Percentiles rank a stretch among this genome's conserved stretches.
These are phyloP conservation scores for Hortiboletus flavorubellus DNA, from an alignment of 768 basidiomycete species.

Conservation along the genomic window DNA sequence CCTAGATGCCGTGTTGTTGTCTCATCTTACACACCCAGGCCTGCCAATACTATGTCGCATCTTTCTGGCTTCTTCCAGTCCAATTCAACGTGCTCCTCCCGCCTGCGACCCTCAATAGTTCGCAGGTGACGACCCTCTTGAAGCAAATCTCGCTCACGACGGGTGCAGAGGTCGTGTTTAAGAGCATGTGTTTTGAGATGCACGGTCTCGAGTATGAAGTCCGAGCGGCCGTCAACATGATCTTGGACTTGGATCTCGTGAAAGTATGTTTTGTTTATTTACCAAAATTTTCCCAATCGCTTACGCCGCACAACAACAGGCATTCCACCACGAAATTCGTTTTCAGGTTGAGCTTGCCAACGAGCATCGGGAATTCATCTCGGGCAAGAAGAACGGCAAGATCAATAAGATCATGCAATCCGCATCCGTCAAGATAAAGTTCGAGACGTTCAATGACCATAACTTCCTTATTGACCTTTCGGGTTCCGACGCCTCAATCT, in stretches of 20 bases:
- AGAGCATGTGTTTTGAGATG: conserved; percentile 96
- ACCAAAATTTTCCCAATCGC: not conserved
- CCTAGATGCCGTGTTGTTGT: conserved; percentile 19
- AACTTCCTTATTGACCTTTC: conserved; percentile 93
- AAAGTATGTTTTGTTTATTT: conserved; percentile 51
- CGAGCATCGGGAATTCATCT: conserved; percentile 98
- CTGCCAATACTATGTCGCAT: conserved; percentile 94
- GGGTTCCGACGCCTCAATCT: conserved; percentile 76
- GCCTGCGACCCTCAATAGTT: conserved; percentile 72
- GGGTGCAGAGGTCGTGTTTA: conserved; percentile 94
- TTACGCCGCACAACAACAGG: conserved; percentile 37
- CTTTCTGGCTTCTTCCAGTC: conserved; percentile 92
- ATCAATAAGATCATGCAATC: conserved; percentile 99
- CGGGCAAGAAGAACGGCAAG: conserved; percentile 99
- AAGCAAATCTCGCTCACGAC: conserved; percentile 84
- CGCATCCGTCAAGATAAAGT: conserved; percentile 96
- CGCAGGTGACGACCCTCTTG: conserved; percentile 79
- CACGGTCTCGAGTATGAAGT: conserved; percentile 94
- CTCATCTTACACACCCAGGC: conserved; percentile 48
- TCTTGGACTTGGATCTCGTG: conserved; percentile 88
- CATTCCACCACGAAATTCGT: conserved; percentile 95
- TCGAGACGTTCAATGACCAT: conserved; percentile 96
- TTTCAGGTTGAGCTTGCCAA: conserved; percentile 98
- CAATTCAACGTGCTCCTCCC: conserved; percentile 92
- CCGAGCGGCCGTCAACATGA: conserved; percentile 75